phyloP scores from a whole-genome alignment of 108 stramenopile genomes.

The Mediolabrus comicus region DNA sequence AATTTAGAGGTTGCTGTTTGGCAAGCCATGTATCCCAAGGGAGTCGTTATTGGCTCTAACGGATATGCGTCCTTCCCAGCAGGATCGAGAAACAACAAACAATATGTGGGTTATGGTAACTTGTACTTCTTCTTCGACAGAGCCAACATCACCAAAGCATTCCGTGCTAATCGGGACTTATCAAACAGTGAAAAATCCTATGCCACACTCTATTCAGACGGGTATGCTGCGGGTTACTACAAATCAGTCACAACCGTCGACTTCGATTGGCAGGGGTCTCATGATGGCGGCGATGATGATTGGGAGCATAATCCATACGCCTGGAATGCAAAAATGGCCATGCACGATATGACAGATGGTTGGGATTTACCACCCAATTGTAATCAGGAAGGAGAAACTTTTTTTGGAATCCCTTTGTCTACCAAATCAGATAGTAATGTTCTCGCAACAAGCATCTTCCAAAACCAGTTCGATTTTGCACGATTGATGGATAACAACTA shows the following conservation, averaged over 20 bases:
- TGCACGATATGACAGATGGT: conserved; percentile 90
- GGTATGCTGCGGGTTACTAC: conserved; percentile 58
- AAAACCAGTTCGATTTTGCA: conserved; percentile 78
- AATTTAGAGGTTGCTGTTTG: conserved; percentile 88
- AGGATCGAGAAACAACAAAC: conserved; percentile 61
- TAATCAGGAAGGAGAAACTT: conserved; percentile 84
- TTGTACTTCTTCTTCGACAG: conserved; percentile 92
- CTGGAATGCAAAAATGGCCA: conserved; percentile 77
- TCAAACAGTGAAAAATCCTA: conserved; percentile 68
- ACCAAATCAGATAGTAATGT: conserved; percentile 59
- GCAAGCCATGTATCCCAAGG: conserved; percentile 93
- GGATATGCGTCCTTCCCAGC: conserved; percentile 86
- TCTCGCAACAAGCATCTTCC: conserved; percentile 57
- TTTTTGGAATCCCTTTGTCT: conserved; percentile 70
- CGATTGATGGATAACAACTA: conserved; percentile 67
- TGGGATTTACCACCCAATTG: conserved; percentile 90
- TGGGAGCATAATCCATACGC: conserved; percentile 85
- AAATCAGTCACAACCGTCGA: conserved; percentile 48
- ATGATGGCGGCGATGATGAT: conserved; percentile 35
- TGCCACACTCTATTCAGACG: conserved; percentile 54
- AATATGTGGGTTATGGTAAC: conserved; percentile 84
- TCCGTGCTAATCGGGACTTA: conserved; percentile 66
- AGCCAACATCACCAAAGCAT: conserved; percentile 88
- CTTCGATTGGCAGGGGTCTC: conserved; percentile 69
- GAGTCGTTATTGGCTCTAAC: conserved; percentile 75